phyloP scores from a whole-genome alignment of 2,329 filamentous ascomycete genomes.

The Sclerotinia nivalis region DNA sequence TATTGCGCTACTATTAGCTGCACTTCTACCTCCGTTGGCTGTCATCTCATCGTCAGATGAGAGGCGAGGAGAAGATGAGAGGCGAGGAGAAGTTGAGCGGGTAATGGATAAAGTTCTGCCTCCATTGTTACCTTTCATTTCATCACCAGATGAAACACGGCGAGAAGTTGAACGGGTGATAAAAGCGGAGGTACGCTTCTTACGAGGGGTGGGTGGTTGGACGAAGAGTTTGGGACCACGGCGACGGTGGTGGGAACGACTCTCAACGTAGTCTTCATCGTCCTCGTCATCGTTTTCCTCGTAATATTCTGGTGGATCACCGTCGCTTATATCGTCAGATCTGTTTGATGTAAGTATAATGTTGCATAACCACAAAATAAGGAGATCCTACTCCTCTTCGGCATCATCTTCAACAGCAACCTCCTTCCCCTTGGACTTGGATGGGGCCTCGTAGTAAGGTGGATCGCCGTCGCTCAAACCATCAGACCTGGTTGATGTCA shows the following conservation, averaged over 20 bases:
- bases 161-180: background rate
- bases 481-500: conserved; percentile 4
- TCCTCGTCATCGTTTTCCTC: background rate
- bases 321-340: background rate
- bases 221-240: background rate
- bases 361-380: background rate
- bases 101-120: background rate
- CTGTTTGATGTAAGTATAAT: background rate
- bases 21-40: background rate
- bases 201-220: background rate
- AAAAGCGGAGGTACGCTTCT: background rate
- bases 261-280: background rate
- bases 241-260: background rate
- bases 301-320: background rate
- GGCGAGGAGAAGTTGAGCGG: background rate
- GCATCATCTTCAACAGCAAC: background rate
- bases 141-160: background rate
- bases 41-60: background rate
- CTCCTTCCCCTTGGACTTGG: background rate
- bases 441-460: background rate
- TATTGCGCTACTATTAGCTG: background rate
- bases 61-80: background rate
- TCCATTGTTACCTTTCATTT: background rate
- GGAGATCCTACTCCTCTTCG: background rate
- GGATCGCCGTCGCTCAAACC: conserved; percentile 7